Percentiles rank a stretch among this genome's conserved stretches.
These are phyloP conservation scores for Sporisorium scitamineum DNA, from an alignment of 1,284 basidiomycete genomes.

Conservation along the genomic window DNA sequence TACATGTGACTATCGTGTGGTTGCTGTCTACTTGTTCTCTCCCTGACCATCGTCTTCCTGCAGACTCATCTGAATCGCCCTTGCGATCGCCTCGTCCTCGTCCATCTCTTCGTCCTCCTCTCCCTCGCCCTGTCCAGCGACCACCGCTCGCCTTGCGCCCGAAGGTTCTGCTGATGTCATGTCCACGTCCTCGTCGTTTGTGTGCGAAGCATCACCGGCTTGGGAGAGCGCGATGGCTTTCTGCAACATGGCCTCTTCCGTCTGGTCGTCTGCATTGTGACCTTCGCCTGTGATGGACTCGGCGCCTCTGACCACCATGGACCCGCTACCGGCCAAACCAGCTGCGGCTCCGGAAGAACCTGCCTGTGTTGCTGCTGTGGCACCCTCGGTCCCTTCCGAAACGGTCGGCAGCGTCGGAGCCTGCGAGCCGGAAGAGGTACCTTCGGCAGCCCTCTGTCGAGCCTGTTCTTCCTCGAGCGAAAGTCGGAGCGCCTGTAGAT, in stretches of 20 bases:
- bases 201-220: constrained; percentile 27
- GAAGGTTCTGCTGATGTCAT: constrained; percentile 53
- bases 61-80: constrained; percentile 68
- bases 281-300: constrained; percentile 62
- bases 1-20: neutral
- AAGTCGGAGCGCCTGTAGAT: constrained; percentile 86
- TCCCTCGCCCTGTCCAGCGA: constrained; percentile 54
- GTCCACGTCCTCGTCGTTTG: constrained; percentile 57
- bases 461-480: constrained; percentile 97
- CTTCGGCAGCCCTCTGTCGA: constrained; percentile 73
- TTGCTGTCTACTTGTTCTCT: constrained; percentile 30
- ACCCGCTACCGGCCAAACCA: constrained; percentile 56
- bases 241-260: constrained; percentile 63
- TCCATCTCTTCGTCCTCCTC: constrained; percentile 69
- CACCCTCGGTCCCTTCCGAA: constrained; percentile 40
- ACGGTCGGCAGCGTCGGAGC: constrained; percentile 50
- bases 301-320: constrained; percentile 60
- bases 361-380: constrained; percentile 16
- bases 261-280: constrained; percentile 51
- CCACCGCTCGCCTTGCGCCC: constrained; percentile 38
- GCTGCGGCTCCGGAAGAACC: constrained; percentile 23
- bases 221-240: constrained; percentile 62
- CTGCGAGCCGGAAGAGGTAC: constrained; percentile 40
- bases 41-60: constrained; percentile 44
- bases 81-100: constrained; percentile 68